phyloP scores from a whole-genome alignment of 108 stramenopile genomes.

The Cyclotella sp. region DNA sequence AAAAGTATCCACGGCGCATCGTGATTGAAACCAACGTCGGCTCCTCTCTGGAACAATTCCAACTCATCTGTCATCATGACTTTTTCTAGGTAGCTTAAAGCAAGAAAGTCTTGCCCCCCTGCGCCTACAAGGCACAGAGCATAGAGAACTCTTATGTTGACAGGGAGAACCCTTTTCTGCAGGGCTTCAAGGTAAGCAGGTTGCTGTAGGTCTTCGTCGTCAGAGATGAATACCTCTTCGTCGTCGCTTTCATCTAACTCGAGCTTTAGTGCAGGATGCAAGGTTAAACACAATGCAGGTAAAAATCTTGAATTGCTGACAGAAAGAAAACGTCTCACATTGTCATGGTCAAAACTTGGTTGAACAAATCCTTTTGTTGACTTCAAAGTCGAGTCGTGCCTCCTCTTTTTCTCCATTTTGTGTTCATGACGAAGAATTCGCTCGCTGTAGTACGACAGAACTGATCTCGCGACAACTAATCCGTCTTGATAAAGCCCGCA shows the following conservation, averaged over 20 bases:
- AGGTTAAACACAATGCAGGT: neutral
- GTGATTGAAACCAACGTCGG: constrained; percentile 24
- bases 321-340: constrained; percentile 37
- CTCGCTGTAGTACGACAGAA: constrained; percentile 70
- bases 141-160: constrained; percentile 68
- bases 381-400: constrained; percentile 38
- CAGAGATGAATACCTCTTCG: constrained; percentile 51
- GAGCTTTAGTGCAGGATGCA: constrained; percentile 21
- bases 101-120: constrained; percentile 72
- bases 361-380: constrained; percentile 41
- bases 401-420: constrained; percentile 21
- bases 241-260: constrained; percentile 49
- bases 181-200: constrained; percentile 52
- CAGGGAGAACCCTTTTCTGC: constrained; percentile 65
- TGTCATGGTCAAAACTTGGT: constrained; percentile 60
- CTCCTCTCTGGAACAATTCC: constrained; percentile 20
- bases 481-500: constrained; percentile 64
- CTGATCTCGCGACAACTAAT: constrained; percentile 67
- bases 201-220: constrained; percentile 66
- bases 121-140: constrained; percentile 66
- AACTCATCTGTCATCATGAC: constrained; percentile 49
- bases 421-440: constrained; percentile 51
- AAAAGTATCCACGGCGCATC: constrained; percentile 62
- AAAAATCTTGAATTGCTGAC: neutral
- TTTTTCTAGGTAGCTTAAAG: constrained; percentile 63